Conservation (phyloP, 345 rosid species). For the Lepidium aucheri region DNA sequence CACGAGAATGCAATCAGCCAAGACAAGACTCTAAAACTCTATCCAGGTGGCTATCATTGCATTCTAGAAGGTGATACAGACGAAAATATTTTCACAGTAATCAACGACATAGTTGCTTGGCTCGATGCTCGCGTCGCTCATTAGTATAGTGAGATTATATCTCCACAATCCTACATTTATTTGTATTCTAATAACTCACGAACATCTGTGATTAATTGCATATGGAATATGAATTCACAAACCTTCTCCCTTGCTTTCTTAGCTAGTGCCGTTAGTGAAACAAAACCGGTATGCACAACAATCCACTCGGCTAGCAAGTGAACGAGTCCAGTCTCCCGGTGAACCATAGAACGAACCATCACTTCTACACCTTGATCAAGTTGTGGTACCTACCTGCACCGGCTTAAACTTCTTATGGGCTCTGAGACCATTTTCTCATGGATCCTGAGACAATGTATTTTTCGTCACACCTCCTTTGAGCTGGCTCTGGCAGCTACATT, state of each 20-base stretch:
- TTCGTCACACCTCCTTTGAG: not conserved
- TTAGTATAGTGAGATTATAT: constrained; percentile 7
- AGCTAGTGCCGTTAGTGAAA: constrained; percentile 1
- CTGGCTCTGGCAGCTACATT: constrained; percentile 14
- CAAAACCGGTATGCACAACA: not conserved
- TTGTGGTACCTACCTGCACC: not conserved
- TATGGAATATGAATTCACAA: not conserved
- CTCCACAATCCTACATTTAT: not conserved
- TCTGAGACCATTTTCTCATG: too few species aligned
- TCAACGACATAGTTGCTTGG: constrained; percentile 64
- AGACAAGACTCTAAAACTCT: constrained; percentile 82
- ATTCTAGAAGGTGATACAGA: constrained; percentile 93
- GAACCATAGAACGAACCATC: constrained; percentile 20
- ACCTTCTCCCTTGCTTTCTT: not conserved
- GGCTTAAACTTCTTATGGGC: too few species aligned
- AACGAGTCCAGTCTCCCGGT: not conserved
- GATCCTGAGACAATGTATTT: too few species aligned
- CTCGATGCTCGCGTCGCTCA: constrained; percentile 44
- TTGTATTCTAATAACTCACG: not conserved
- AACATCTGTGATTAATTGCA: not conserved
- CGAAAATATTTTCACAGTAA: constrained; percentile 46
- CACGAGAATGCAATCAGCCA: constrained; percentile 60
- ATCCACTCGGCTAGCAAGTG: not conserved
- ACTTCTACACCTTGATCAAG: constrained; percentile 11
- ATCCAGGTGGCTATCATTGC: constrained; percentile 78